Conservation (phyloP, 768 basidiomycete genomes). For the Boletus rex-veris region DNA sequence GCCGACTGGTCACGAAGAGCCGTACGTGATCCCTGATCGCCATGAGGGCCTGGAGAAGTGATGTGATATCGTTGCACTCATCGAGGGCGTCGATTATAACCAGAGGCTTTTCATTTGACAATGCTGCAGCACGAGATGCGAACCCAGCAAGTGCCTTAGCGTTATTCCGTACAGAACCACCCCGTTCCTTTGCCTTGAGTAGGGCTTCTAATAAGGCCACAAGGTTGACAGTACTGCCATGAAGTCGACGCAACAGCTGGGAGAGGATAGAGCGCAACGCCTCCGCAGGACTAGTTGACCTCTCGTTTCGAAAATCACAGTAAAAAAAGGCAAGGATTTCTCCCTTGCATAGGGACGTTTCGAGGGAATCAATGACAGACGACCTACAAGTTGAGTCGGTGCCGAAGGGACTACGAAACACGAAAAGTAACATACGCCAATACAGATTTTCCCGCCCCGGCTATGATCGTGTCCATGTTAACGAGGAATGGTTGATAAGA, state of each 20-base stretch:
- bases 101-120: neutral
- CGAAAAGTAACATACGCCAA: neutral
- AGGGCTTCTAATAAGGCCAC: neutral
- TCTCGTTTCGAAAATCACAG: neutral
- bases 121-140: neutral
- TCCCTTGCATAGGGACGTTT: neutral
- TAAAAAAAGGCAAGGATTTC: neutral
- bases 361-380: neutral
- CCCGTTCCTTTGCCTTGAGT: neutral
- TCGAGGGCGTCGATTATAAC: neutral
- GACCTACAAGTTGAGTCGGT: no score
- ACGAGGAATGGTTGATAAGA: neutral
- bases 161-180: neutral
- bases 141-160: neutral
- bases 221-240: neutral
- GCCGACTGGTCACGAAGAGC: neutral
- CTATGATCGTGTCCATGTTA: neutral
- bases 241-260: neutral
- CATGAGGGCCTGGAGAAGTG: neutral
- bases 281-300: neutral
- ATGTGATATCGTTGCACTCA: neutral
- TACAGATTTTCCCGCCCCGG: neutral
- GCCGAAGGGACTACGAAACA: no score
- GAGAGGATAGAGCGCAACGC: neutral
- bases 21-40: neutral